Evolutionary conservation across 2,329 filamentous ascomycete species (phyloP), one percentile per base, ranked within the genome.

Genomic region (Lizonia empirigonia): DNA sequence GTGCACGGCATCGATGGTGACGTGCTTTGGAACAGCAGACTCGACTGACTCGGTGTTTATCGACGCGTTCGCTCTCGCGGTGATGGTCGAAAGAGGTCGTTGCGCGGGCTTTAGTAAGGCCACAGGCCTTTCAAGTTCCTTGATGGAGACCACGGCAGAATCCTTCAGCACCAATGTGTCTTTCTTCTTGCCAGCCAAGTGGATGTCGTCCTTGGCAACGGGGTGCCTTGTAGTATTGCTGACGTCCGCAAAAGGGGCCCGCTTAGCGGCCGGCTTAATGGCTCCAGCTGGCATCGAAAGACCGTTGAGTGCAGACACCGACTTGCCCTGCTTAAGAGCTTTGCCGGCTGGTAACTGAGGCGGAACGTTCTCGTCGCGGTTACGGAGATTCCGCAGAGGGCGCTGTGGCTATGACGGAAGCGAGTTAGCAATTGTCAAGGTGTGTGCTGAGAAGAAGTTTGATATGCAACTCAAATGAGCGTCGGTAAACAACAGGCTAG

Each of bases 241-340:
- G 55, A 94, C 82, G 70, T 96, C 91, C 40, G 84, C 89, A 73
- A 95, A 91, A 10, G 85, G 90, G 56, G 86, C 85, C 60, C 91
- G 86, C 77, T 92, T 94, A 47, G 86, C 80, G 50, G 83, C 80
- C 41, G 83, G 80, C 73, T 87, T 90, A 58, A 86, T 74, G 30
- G 78, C 80, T 50, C 77, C 80, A 40, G 78, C 80, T 55, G 80
- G 77, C 54, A 80, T 70, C 13, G 50, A 44, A 53, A 83, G 66
- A 61, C 78, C 79, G 37, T 76, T 89, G 60, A 81, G 82, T 74
- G 75, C 87, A 73, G 73, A 85, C 26, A 81, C 86, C 7, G 91
- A 95, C 75, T 96, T 96, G 76, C 91, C 87, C 57, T 88, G 87
- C 64, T 95, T 90, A 55, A 91, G 77, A 44, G 82, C 58, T 55